Conservation (phyloP, 345 rosid species). For the Eucalyptus sp. region DNA sequence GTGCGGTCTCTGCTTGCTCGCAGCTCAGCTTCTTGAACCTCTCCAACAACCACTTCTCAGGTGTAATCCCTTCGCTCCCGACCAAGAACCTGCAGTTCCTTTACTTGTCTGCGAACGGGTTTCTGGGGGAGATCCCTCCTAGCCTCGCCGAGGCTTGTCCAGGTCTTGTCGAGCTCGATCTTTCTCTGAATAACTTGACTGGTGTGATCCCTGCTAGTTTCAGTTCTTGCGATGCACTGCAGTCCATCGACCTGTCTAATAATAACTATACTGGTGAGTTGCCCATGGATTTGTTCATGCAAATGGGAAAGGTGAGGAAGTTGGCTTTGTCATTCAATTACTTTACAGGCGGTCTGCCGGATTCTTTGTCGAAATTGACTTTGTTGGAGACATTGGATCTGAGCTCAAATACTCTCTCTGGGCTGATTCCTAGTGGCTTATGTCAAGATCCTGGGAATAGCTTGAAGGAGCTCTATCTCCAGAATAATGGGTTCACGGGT, state of each 20-base stretch:
- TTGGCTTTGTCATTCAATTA: slow-evolving; percentile 48
- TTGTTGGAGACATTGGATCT: slow-evolving; percentile 57
- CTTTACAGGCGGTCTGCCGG: slow-evolving; percentile 53
- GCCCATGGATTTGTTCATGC: slow-evolving; percentile 44
- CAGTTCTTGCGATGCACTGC: slow-evolving; percentile 47
- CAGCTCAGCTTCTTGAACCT: slow-evolving; percentile 52
- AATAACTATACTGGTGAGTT: slow-evolving; percentile 69
- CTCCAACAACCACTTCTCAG: slow-evolving; percentile 55
- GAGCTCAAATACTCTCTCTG: slow-evolving; percentile 63
- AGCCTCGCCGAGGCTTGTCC: slow-evolving; percentile 51
- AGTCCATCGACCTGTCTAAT: slow-evolving; percentile 38
- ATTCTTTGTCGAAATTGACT: slow-evolving; percentile 43
- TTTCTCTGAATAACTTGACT: slow-evolving; percentile 57
- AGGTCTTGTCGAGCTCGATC: slow-evolving; percentile 61
- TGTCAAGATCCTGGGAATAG: slow-evolving; percentile 39
- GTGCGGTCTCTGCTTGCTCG: slow-evolving; percentile 40
- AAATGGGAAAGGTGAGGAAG: slow-evolving; percentile 46
- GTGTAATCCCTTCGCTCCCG: slow-evolving; percentile 52
- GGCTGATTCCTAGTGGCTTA: slow-evolving; percentile 40
- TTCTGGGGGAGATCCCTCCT: slow-evolving; percentile 63
- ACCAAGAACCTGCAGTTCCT: slow-evolving; percentile 34
- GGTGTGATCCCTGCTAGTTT: slow-evolving; percentile 61
- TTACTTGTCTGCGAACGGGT: slow-evolving; percentile 36
- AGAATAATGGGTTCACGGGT: slow-evolving; percentile 59
- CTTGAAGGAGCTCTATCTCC: slow-evolving; percentile 58